These are phyloP conservation scores for Peronospora belbahrii DNA, from an alignment of 352 stramenopile species.

Conservation along the genomic window DNA sequence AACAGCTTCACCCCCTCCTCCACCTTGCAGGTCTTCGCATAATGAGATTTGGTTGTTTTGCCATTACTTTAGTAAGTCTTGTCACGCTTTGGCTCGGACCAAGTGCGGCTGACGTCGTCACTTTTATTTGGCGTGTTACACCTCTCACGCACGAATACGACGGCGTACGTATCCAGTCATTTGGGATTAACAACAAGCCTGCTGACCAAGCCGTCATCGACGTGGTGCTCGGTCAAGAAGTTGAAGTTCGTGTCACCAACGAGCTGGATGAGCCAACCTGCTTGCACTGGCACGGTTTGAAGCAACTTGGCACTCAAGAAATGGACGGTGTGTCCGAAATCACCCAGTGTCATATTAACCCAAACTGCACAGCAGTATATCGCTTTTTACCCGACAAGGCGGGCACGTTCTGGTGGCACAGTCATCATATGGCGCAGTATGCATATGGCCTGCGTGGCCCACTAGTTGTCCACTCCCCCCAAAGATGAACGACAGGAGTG, in stretches of 20 bases:
- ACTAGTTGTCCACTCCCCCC: slow-evolving; percentile 23
- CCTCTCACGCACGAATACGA: slow-evolving; percentile 6
- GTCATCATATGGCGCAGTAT: slow-evolving; percentile 26
- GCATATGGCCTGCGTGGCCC: slow-evolving; percentile 28
- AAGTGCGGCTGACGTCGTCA: slow-evolving; percentile 15
- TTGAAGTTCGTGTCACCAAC: slow-evolving; percentile 24
- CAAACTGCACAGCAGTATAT: slow-evolving; percentile 18
- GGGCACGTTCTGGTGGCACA: slow-evolving; percentile 36
- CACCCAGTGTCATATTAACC: slow-evolving; percentile 29
- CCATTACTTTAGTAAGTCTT: background rate
- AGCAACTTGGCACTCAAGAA: slow-evolving; percentile 27
- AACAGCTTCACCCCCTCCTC: background rate
- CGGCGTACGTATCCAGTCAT: slow-evolving; percentile 13
- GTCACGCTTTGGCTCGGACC: slow-evolving; percentile 1
- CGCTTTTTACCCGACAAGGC: slow-evolving; percentile 23
- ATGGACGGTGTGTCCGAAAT: slow-evolving; percentile 32
- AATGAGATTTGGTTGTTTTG: slow-evolving; percentile 8
- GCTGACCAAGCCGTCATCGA: slow-evolving; percentile 11
- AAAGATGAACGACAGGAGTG: slow-evolving; percentile 7
- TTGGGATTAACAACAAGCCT: slow-evolving; percentile 27
- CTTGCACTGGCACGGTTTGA: slow-evolving; percentile 35
- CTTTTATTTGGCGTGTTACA: slow-evolving; percentile 26
- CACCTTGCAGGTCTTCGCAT: background rate
- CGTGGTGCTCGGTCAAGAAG: slow-evolving; percentile 16
- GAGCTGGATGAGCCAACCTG: slow-evolving; percentile 17